phyloP scores from a whole-genome alignment of 495 filamentous ascomycete genomes.

The Talaromyces ruber region DNA sequence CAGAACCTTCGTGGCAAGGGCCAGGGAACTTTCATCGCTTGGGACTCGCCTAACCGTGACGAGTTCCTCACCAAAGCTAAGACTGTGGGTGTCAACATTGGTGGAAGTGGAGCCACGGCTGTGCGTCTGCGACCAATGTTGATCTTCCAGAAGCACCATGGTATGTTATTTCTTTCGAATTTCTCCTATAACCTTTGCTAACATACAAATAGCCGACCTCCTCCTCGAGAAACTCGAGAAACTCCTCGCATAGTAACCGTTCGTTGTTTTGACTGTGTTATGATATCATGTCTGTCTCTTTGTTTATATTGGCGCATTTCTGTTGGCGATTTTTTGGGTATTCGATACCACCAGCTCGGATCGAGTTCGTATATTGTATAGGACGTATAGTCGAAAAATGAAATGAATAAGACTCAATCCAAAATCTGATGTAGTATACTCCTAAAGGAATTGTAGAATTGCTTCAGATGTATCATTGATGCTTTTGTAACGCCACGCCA shows the following conservation, averaged over 20 bases:
- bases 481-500: background rate
- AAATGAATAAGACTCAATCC: background rate
- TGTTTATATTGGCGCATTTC: background rate
- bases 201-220: conserved; percentile 44
- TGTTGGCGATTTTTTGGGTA: background rate
- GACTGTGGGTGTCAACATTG: conserved; percentile 83
- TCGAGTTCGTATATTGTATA: conserved; percentile 5
- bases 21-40: conserved; percentile 95
- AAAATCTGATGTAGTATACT: background rate
- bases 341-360: background rate
- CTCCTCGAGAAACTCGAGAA: conserved; percentile 66
- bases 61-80: conserved; percentile 69
- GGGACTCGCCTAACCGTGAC: conserved; percentile 81
- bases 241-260: conserved; percentile 51
- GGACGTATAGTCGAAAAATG: background rate
- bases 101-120: conserved; percentile 72
- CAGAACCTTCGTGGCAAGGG: conserved; percentile 87
- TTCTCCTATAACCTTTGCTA: conserved; percentile 13
- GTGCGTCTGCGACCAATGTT: conserved; percentile 91
- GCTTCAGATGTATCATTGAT: background rate
- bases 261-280: background rate
- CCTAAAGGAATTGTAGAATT: background rate
- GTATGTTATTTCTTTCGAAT: conserved; percentile 31
- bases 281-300: conserved; percentile 2
- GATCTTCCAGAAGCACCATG: conserved; percentile 91